These are phyloP conservation scores for Crithidia brevicula DNA, from an alignment of 208 protist genomes.

Conservation along the genomic window DNA sequence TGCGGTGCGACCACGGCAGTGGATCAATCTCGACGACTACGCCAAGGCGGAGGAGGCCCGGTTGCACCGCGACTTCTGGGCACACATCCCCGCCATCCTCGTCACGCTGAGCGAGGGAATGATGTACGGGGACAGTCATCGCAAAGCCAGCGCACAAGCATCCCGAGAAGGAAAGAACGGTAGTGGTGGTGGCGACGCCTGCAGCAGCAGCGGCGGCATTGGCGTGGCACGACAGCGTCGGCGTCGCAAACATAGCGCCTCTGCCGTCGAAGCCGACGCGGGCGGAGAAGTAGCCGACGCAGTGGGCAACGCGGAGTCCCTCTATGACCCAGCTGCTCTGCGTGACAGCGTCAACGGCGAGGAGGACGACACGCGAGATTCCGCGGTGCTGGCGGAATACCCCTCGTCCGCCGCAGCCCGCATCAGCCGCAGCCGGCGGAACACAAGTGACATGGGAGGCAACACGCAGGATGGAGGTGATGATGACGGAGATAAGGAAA, in stretches of 20 bases:
- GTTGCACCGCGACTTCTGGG: slow-evolving; percentile 50
- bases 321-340: not conserved
- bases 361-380: not conserved
- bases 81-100: slow-evolving; percentile 39
- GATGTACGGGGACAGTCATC: slow-evolving; percentile 28
- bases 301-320: not conserved
- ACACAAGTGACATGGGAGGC: not conserved
- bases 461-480: not conserved
- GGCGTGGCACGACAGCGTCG: not conserved
- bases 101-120: slow-evolving; percentile 37
- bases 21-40: slow-evolving; percentile 20
- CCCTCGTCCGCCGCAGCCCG: not conserved
- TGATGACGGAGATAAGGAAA: no score
- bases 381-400: not conserved
- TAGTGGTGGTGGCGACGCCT: no score
- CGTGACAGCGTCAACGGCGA: not conserved
- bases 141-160: not conserved
- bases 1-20: slow-evolving; percentile 4
- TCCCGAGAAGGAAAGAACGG: no score
- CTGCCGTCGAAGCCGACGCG: not conserved
- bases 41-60: slow-evolving; percentile 27
- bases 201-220: not conserved
- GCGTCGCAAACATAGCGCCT: not conserved
- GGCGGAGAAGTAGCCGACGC: slow-evolving; percentile 14
- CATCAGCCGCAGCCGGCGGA: no score